Base-by-base conservation (phyloP, 148 eudicot species). In the Beta vulgaris region DNA sequence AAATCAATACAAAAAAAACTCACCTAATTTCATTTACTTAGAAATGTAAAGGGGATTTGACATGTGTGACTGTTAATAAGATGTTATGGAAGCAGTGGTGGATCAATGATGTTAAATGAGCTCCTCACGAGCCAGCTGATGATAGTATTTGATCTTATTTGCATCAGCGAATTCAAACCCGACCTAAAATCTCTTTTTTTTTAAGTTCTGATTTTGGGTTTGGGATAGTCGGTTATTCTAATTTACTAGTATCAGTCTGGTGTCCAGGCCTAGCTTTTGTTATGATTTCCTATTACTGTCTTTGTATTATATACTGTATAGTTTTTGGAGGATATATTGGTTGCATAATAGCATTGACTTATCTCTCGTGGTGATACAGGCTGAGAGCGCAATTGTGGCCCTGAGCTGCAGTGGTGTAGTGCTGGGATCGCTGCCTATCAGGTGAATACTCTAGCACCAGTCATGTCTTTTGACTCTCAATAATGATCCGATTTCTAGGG, bases 311-410 rank as follows among this genome's bases (percentile, higher is more conserved):
- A n/a, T n/a, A n/a, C n/a, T n/a, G n/a, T n/a, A n/a, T n/a, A n/a
- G n/a, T n/a, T n/a, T n/a, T n/a, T n/a, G n/a, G n/a, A n/a, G n/a
- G n/a, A n/a, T n/a, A n/a, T n/a, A n/a, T n/a, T n/a, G n/a, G n/a
- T n/a, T n/a, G n/a, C n/a, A n/a, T n/a, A 40, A 3, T 37, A 65
- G 69, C 10, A 39, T 67, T 19, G 49, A n/a, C 43, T 32, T 37
- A 13, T 19, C 28, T 44, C 42, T 55, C 13, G 43, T 25, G 65
- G 76, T 49, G 31, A 35, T 81, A 71, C 88, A 90, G 94, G 94
- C 94, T 78, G 94, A 90, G 82, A 88, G 91, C 79, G 94, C 94
- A 31, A 90, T 90, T 82, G 73, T 84, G 40, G 94, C 94, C 73
- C 84, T 90, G 82, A 90, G 85, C 85, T 88, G 88, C 58, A 90